These are phyloP conservation scores for Helianthus tuberosus DNA, from an alignment of 129 eudicot species.

Conservation along the genomic window DNA sequence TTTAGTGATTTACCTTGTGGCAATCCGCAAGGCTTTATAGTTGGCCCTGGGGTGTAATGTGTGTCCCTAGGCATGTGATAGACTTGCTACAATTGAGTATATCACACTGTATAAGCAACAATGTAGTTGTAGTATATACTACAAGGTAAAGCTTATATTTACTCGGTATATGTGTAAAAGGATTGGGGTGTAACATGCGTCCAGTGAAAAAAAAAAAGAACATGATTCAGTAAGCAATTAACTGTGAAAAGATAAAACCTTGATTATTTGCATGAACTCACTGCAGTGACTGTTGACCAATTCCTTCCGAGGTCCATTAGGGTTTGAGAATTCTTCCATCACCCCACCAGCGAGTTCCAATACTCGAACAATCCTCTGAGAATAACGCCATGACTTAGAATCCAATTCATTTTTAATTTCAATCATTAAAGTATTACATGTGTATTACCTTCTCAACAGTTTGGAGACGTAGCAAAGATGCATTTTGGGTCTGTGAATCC, in stretches of 20 bases:
- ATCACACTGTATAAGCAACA: not conserved
- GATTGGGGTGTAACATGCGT: not conserved
- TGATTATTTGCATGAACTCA: conserved; percentile 68
- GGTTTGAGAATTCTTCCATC: too few relatives aligned
- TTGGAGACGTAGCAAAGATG: conserved; percentile 85
- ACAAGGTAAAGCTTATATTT: not conserved
- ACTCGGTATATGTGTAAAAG: not conserved
- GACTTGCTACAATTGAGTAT: not conserved
- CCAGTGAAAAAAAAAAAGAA: not conserved
- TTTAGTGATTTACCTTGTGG: too few relatives aligned
- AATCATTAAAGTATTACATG: not conserved
- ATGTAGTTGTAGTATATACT: not conserved
- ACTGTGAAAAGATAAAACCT: not conserved
- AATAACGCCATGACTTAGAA: not conserved
- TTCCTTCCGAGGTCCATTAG: conserved; percentile 83
- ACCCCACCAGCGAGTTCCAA: conserved; percentile 25
- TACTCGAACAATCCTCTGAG: too few relatives aligned
- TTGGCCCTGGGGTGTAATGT: too few relatives aligned
- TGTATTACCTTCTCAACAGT: conserved; percentile 72
- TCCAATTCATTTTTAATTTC: not conserved
- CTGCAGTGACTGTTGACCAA: conserved; percentile 72
- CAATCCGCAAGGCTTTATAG: too few relatives aligned
- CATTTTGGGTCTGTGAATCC: conserved; percentile 87
- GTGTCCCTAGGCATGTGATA: too few relatives aligned
- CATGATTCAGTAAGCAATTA: not conserved